A percentile compares a stretch with the other conserved stretches of the same genome.
Conservation (phyloP, 306 rosid species). For the Luffa acutangula region DNA sequence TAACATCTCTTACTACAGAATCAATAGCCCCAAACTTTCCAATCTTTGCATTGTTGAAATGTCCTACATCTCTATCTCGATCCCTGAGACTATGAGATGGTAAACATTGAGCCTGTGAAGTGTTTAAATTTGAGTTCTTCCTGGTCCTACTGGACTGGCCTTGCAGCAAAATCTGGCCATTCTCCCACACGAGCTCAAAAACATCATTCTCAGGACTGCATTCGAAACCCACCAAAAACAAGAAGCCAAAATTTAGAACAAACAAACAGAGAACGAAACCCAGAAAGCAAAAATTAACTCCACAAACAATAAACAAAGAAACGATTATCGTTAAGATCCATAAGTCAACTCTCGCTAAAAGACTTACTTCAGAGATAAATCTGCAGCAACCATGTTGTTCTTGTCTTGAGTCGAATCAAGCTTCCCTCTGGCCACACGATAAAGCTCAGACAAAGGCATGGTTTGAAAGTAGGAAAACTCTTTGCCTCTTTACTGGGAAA, state of each 20-base stretch:
- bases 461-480: conserved; percentile 17
- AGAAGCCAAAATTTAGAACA: not conserved
- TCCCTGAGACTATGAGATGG: conserved; percentile 45
- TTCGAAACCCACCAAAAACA: conserved; percentile 20
- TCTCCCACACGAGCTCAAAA: conserved; percentile 83
- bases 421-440: conserved; percentile 49
- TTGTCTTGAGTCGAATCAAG: conserved; percentile 39
- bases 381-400: conserved; percentile 21
- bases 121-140: conserved; percentile 43
- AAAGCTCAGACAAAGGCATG: conserved; percentile 88
- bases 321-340: conserved; percentile 1
- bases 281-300: not conserved
- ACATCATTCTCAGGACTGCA: conserved; percentile 65
- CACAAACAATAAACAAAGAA: conserved; percentile 10
- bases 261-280: not conserved
- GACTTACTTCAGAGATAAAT: conserved; percentile 57
- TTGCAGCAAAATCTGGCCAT: conserved; percentile 73
- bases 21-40: conserved; percentile 48
- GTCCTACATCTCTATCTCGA: conserved; percentile 50
- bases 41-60: conserved; percentile 27
- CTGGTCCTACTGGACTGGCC: conserved; percentile 64
- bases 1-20: conserved; percentile 45
- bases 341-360: conserved; percentile 8
- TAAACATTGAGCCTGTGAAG: conserved; percentile 44
- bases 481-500: conserved; percentile 6